phyloP scores from a whole-genome alignment of 2,329 filamentous ascomycete species.

The Sporothrix pseudoabietina region DNA sequence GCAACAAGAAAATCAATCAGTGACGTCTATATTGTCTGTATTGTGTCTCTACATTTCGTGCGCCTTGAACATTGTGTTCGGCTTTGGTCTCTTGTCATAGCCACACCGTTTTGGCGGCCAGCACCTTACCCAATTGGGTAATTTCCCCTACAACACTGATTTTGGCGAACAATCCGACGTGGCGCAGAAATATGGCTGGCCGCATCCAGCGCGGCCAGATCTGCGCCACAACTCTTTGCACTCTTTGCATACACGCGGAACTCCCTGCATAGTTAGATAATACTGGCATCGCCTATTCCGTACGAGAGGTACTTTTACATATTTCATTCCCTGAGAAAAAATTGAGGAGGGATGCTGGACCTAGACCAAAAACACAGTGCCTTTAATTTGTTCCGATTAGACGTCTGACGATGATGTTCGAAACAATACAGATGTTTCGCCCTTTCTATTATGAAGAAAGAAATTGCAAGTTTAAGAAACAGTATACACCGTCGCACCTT shows the following conservation, averaged over 20 bases:
- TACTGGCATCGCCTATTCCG: not conserved
- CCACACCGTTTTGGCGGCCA: slow-evolving; percentile 24
- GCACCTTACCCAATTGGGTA: slow-evolving; percentile 19
- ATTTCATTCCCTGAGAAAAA: not conserved
- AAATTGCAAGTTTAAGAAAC: not conserved
- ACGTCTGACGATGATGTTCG: not conserved
- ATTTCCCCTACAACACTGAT: slow-evolving; percentile 13
- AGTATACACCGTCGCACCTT: not conserved
- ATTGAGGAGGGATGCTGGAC: not conserved
- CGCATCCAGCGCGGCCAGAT: not conserved
- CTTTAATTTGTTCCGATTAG: not conserved
- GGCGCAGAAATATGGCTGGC: slow-evolving; percentile 20
- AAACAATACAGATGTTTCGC: not conserved
- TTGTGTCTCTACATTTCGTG: not conserved
- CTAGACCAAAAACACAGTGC: not conserved
- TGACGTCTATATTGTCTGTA: not conserved
- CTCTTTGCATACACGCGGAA: slow-evolving; percentile 19
- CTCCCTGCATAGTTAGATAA: not conserved
- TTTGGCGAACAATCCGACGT: not conserved
- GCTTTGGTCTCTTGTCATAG: not conserved
- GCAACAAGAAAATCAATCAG: not conserved
- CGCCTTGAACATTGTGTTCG: not conserved
- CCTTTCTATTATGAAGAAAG: not conserved
- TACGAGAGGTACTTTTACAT: too few species aligned
- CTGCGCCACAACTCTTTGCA: not conserved